A percentile compares a stretch with the other conserved stretches of the same genome.
Evolutionary conservation across 345 rosid species (phyloP).

Genomic region (Ceriops zippeliana): DNA sequence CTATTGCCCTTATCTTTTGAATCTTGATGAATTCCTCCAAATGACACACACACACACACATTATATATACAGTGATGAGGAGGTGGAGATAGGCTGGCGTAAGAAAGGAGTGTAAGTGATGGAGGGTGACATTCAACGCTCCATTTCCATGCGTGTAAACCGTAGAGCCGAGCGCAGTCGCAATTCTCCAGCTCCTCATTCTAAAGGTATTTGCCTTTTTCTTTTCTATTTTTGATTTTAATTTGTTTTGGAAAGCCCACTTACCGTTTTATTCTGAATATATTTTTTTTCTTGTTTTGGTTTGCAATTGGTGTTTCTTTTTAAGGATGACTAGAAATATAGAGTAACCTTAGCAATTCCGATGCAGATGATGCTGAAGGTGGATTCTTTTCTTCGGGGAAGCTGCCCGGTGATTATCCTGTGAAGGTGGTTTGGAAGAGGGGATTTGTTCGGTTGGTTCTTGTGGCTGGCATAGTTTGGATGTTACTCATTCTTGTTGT

Average conservation of each 20-base stretch:
- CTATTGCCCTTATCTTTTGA: no score
- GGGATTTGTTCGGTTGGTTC: constrained; percentile 72
- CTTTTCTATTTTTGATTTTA: no score
- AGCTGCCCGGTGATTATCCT: constrained; percentile 45
- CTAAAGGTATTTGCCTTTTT: constrained; percentile 35
- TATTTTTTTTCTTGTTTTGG: no score
- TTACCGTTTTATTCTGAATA: no score
- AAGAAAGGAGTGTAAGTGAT: constrained; percentile 9
- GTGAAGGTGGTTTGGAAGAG: constrained; percentile 57
- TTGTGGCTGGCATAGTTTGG: constrained; percentile 80
- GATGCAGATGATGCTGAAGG: constrained; percentile 43
- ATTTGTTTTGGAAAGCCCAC: no score
- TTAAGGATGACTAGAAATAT: no score
- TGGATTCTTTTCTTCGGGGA: constrained; percentile 50
- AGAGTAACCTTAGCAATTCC: constrained; percentile 2
- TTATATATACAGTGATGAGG: neutral
- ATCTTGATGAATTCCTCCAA: no score
- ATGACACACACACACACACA: no score
- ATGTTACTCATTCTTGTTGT: constrained; percentile 76
- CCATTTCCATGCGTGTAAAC: constrained; percentile 54
- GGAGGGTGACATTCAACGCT: constrained; percentile 51
- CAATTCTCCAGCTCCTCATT: constrained; percentile 20
- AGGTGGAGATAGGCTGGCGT: neutral
- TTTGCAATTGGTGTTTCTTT: no score
- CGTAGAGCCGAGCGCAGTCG: constrained; percentile 56